A percentile compares a stretch with the other conserved stretches of the same genome.
These are phyloP conservation scores for Fusarium chuoi DNA, from an alignment of 2,329 filamentous ascomycete genomes.

Conservation along the genomic window DNA sequence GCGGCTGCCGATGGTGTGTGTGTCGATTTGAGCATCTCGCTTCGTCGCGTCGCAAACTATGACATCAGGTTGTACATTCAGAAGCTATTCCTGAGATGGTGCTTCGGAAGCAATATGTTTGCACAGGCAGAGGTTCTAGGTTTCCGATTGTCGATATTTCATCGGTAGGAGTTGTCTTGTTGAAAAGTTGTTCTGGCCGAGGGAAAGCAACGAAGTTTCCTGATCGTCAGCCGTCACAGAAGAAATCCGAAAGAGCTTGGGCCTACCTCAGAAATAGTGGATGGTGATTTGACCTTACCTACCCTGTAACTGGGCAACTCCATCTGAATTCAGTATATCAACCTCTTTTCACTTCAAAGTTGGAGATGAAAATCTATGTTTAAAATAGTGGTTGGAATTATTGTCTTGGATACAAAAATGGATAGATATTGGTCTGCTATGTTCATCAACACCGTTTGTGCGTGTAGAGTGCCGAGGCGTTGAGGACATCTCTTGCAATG, in stretches of 20 bases:
- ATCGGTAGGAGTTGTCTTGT: not conserved
- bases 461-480: not conserved
- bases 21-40: constrained; percentile 79
- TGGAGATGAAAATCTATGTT: not conserved
- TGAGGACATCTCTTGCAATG: not conserved
- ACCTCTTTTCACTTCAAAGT: not conserved
- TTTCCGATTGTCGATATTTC: not conserved
- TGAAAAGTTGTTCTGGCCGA: not conserved
- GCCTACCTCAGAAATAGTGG: constrained; percentile 2
- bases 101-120: not conserved
- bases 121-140: no score
- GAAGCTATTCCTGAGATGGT: no score
- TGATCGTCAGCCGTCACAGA: not conserved
- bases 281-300: not conserved
- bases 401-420: not conserved
- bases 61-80: constrained; percentile 10
- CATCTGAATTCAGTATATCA: not conserved
- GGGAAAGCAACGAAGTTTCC: not conserved
- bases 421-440: no score
- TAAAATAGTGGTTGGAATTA: not conserved
- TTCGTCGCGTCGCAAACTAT: constrained; percentile 17
- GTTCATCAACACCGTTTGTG: not conserved
- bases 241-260: constrained; percentile 27
- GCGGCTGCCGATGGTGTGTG: constrained; percentile 67
- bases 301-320: constrained; percentile 11